Conservation (phyloP, 768 basidiomycete genomes). For the Termitomyces sp. region DNA sequence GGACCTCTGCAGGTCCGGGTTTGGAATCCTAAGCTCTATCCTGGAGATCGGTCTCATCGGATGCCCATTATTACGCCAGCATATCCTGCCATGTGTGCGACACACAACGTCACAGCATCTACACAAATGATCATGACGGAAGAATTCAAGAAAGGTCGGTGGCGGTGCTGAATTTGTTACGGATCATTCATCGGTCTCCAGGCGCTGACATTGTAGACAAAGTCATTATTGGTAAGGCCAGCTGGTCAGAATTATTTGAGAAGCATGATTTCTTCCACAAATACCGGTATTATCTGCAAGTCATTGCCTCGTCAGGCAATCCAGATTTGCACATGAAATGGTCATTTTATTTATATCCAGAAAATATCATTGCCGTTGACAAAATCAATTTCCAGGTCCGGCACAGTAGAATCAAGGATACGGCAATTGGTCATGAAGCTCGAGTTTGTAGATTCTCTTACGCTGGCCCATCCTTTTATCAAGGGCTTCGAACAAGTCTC, state of each 20-base stretch:
- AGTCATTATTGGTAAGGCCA: constrained; percentile 76
- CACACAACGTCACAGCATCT: constrained; percentile 94
- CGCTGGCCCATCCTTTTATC: constrained; percentile 91
- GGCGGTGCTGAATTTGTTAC: background rate
- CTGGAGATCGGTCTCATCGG: constrained; percentile 87
- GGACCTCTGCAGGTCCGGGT: constrained; percentile 90
- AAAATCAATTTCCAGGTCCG: constrained; percentile 42
- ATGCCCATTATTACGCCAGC: constrained; percentile 99
- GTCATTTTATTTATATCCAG: constrained; percentile 36
- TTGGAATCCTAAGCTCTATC: constrained; percentile 98
- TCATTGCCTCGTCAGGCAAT: constrained; percentile 85
- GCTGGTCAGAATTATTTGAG: constrained; percentile 91
- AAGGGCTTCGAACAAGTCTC: constrained; percentile 89
- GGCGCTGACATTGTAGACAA: constrained; percentile 92
- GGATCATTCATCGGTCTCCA: constrained; percentile 25
- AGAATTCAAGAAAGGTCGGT: constrained; percentile 86
- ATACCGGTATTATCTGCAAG: constrained; percentile 94
- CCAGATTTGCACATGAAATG: constrained; percentile 90
- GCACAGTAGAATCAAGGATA: constrained; percentile 96
- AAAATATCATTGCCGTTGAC: background rate
- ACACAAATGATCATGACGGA: constrained; percentile 95
- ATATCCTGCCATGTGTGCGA: constrained; percentile 98
- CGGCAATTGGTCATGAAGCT: constrained; percentile 97
- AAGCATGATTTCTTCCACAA: constrained; percentile 97
- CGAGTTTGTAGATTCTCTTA: constrained; percentile 90